phyloP scores from a whole-genome alignment of 2,329 filamentous ascomycete species.

The Alternaria gaisen region DNA sequence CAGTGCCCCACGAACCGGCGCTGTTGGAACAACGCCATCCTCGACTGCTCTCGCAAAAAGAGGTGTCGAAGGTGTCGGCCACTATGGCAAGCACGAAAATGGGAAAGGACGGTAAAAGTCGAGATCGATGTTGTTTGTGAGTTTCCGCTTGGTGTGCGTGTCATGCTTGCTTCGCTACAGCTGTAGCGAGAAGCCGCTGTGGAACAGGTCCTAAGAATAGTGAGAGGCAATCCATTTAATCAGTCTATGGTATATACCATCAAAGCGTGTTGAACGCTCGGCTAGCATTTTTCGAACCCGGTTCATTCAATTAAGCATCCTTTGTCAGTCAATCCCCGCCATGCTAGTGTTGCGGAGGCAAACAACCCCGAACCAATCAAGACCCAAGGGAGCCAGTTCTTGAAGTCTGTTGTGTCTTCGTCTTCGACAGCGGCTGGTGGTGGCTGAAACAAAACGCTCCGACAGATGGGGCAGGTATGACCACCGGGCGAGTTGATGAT shows the following conservation, averaged over 20 bases:
- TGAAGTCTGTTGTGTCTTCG: background rate
- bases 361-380: background rate
- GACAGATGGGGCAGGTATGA: background rate
- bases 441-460: background rate
- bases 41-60: background rate
- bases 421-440: background rate
- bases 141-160: background rate
- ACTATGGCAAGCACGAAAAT: background rate
- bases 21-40: too few species aligned
- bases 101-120: background rate
- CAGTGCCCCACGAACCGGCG: background rate
- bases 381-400: background rate
- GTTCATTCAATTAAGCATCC: background rate
- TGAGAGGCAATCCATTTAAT: background rate
- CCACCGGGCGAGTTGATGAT: background rate
- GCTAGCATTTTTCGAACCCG: background rate
- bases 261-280: background rate
- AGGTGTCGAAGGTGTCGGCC: too few species aligned
- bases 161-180: background rate
- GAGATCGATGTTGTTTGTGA: background rate
- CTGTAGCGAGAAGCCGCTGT: background rate
- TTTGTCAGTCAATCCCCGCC: background rate
- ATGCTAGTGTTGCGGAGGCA: background rate
- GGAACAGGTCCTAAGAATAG: background rate
- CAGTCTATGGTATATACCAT: background rate